These are phyloP conservation scores for Paraconiothyrium brasiliense DNA, from an alignment of 2,329 filamentous ascomycete genomes.

Conservation along the genomic window DNA sequence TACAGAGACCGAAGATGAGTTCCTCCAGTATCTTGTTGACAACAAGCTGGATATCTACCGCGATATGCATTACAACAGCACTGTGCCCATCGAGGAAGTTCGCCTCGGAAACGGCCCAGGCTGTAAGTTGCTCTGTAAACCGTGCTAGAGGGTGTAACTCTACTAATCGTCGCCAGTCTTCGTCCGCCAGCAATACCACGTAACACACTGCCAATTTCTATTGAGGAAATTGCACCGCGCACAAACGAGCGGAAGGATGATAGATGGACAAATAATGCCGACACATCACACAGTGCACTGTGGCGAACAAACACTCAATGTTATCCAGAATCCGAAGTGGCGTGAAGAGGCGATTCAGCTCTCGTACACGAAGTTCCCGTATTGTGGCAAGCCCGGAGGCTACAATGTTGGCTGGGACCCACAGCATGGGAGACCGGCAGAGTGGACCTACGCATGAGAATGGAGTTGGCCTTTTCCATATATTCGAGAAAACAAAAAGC, in stretches of 20 bases:
- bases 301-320: background rate
- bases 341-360: constrained; percentile 12
- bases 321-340: background rate
- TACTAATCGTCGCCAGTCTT: constrained; percentile 54
- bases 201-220: constrained; percentile 15
- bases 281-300: constrained; percentile 17
- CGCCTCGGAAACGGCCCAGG: background rate
- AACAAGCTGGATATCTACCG: constrained; percentile 10
- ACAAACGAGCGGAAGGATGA: background rate
- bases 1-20: constrained; percentile 8
- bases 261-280: constrained; percentile 16
- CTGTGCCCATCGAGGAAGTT: constrained; percentile 12
- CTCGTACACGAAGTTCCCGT: constrained; percentile 16
- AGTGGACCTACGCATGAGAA: constrained; percentile 8
- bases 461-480: constrained; percentile 40
- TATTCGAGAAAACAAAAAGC: constrained; percentile 45
- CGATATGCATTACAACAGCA: constrained; percentile 11
- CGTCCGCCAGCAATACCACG: constrained; percentile 13
- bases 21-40: constrained; percentile 1
- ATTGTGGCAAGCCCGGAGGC: constrained; percentile 14
- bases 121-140: constrained; percentile 5
- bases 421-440: background rate
- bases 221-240: constrained; percentile 16
- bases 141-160: background rate
- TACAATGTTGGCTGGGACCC: constrained; percentile 13